Evolutionary conservation across 176 grass and related monocot species (phyloP).

Genomic region (Alopecurus myosuroides): DNA sequence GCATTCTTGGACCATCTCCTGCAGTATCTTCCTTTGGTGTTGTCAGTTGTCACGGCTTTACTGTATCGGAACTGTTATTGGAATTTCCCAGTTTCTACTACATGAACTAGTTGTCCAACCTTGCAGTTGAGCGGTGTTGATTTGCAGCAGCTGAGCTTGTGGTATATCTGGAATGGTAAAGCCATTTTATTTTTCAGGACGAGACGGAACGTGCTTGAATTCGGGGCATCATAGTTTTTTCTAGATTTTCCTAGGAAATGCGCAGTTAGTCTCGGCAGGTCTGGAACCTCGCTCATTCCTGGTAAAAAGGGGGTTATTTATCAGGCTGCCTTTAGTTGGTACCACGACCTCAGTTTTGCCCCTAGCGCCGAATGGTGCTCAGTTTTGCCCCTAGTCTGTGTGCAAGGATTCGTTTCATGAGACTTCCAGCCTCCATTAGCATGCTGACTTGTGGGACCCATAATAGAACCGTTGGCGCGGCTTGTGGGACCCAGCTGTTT

Average conservation of each 20-base stretch:
- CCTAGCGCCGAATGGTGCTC: too few relatives aligned
- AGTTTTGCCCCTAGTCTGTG: too few relatives aligned
- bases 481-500: too few relatives aligned
- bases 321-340: too few relatives aligned
- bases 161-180: not conserved
- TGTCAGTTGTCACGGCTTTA: not conserved
- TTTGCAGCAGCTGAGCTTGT: not conserved
- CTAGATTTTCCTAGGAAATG: not conserved
- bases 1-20: not conserved
- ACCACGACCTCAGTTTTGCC: too few relatives aligned
- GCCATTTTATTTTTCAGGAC: not conserved
- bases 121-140: not conserved
- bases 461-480: too few relatives aligned
- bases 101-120: not conserved
- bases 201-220: not conserved
- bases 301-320: too few relatives aligned
- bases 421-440: too few relatives aligned
- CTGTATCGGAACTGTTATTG: not conserved
- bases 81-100: not conserved
- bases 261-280: not conserved
- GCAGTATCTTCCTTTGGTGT: not conserved
- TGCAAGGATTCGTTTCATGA: too few relatives aligned
- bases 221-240: not conserved
- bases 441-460: too few relatives aligned
- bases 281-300: too few relatives aligned